These are phyloP conservation scores for Bidens hawaiensis DNA, from an alignment of 140 eudicot genomes.

Conservation along the genomic window DNA sequence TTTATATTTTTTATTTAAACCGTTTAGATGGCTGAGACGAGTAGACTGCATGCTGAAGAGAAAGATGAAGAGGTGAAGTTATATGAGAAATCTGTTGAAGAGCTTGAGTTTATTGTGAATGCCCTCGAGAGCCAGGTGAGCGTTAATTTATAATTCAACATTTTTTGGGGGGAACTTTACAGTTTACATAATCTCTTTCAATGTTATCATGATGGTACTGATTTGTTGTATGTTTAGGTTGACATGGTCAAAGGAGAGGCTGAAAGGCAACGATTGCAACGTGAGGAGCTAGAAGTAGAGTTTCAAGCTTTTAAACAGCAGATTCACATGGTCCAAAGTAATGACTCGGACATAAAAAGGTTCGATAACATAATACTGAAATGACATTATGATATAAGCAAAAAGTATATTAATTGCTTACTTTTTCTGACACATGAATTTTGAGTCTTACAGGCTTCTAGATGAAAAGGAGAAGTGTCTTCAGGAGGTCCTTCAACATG, in stretches of 20 bases:
- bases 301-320: conserved; percentile 71
- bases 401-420: background rate
- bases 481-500: conserved; percentile 52
- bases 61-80: conserved; percentile 92
- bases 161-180: background rate
- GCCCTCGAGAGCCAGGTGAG: conserved; percentile 83
- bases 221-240: conserved; percentile 40
- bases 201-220: background rate
- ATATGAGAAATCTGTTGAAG: conserved; percentile 77
- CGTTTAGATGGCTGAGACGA: conserved; percentile 58
- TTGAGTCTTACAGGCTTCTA: conserved; percentile 38
- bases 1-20: background rate
- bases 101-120: conserved; percentile 73
- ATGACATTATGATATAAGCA: background rate
- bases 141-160: background rate
- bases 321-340: conserved; percentile 41
- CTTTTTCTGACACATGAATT: background rate
- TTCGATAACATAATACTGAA: conserved; percentile 20
- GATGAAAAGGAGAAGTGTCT: conserved; percentile 63
- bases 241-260: conserved; percentile 83
- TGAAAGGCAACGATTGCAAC: conserved; percentile 72
- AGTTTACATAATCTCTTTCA: conserved; percentile 3
- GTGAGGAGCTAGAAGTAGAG: conserved; percentile 87
- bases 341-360: conserved; percentile 71
- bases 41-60: conserved; percentile 58